phyloP scores from a whole-genome alignment of 129 eudicot species.

The Deinandra increscens region DNA sequence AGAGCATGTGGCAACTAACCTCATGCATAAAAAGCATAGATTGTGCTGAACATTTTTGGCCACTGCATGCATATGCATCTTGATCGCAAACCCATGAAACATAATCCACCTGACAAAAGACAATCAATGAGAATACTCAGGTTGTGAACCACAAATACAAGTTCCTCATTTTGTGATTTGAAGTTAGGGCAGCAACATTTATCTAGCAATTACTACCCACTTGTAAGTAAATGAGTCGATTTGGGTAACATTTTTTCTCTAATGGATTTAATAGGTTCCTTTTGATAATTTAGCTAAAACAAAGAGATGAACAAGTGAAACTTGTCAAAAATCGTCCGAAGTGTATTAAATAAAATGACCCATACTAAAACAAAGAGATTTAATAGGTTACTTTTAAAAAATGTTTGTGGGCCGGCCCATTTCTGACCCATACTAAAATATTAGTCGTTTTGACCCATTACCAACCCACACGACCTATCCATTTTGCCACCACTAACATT shows the following conservation, averaged over 20 bases:
- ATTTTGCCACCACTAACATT: background rate
- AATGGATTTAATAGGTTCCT: background rate
- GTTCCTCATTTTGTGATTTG: background rate
- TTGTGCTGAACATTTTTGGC: conserved; percentile 97
- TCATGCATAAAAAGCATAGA: conserved; percentile 91
- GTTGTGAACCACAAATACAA: background rate
- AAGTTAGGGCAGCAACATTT: background rate
- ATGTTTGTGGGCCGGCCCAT: background rate
- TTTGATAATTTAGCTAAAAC: background rate
- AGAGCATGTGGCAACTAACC: conserved; percentile 39
- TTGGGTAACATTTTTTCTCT: conserved; percentile 3
- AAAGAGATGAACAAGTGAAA: background rate
- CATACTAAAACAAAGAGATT: no score
- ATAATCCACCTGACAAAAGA: conserved; percentile 92
- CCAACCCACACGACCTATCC: background rate
- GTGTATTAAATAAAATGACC: no score
- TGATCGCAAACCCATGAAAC: conserved; percentile 99
- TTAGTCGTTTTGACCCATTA: background rate
- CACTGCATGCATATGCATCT: conserved; percentile 99
- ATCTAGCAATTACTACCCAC: background rate
- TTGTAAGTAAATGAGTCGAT: background rate
- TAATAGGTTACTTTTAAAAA: no score
- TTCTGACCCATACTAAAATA: background rate
- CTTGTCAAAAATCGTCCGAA: background rate
- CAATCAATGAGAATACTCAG: conserved; percentile 10